Conservation (phyloP, 805 yeast genomes). For the Candida morakotiae region DNA sequence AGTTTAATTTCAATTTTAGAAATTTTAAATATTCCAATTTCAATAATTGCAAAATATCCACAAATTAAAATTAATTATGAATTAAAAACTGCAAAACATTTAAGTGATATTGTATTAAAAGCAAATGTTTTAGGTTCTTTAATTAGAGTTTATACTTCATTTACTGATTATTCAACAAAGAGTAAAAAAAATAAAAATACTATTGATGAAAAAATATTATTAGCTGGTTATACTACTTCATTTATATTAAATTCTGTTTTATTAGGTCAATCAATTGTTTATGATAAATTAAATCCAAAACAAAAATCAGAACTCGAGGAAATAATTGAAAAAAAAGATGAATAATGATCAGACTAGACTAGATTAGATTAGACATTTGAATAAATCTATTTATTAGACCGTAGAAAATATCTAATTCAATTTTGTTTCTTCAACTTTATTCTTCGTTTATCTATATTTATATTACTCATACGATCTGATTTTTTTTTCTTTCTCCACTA, state of each 20-base stretch:
- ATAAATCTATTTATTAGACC: too few relatives aligned
- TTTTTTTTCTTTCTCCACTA: too few relatives aligned
- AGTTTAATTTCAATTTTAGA: conserved; percentile 26
- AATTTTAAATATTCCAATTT: conserved; percentile 34
- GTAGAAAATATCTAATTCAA: too few relatives aligned
- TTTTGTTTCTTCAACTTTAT: too few relatives aligned
- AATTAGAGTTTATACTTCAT: conserved; percentile 37
- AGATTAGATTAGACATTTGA: too few relatives aligned
- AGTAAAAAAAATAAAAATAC: conserved; percentile 16
- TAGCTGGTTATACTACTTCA: conserved; percentile 36
- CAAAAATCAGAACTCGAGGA: conserved; percentile 5
- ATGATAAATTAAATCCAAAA: conserved; percentile 14
- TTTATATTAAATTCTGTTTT: conserved; percentile 30
- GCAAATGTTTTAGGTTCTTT: conserved; percentile 39
- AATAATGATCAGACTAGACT: neutral
- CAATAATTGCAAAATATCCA: conserved; percentile 35
- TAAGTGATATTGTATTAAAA: conserved; percentile 33
- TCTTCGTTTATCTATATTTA: too few relatives aligned
- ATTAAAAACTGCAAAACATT: conserved; percentile 33
- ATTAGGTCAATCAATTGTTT: conserved; percentile 30
- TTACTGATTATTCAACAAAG: conserved; percentile 20
- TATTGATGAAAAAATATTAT: conserved; percentile 27
- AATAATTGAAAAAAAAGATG: conserved; percentile 6
- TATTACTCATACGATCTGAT: too few relatives aligned
- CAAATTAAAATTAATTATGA: conserved; percentile 33